Conservation (phyloP, 2,329 filamentous ascomycete genomes). For the Escovopsis weberi region DNA sequence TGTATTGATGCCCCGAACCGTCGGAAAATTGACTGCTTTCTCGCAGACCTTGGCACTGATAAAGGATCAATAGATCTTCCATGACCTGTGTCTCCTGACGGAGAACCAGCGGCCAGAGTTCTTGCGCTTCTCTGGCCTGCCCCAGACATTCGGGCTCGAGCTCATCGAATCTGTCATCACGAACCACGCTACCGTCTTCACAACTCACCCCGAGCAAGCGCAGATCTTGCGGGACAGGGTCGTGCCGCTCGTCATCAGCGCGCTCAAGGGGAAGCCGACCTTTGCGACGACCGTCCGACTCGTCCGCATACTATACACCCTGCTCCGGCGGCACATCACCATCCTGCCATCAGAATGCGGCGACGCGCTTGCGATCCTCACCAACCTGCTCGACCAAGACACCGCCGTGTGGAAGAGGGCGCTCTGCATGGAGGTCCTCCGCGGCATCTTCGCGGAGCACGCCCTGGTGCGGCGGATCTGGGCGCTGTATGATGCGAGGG, state of each 20-base stretch:
- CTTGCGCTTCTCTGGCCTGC: conserved; percentile 61
- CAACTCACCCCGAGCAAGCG: conserved; percentile 64
- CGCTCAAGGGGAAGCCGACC: conserved; percentile 60
- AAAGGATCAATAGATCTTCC: conserved; percentile 48
- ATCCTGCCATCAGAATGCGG: conserved; percentile 68
- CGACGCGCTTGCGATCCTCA: conserved; percentile 66
- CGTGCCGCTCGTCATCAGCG: conserved; percentile 69
- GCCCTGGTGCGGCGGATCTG: conserved; percentile 68
- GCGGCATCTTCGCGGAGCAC: conserved; percentile 71
- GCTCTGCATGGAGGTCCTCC: conserved; percentile 81
- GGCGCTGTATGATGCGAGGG: conserved; percentile 58
- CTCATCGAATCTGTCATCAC: conserved; percentile 81
- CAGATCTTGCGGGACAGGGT: conserved; percentile 63
- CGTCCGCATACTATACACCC: conserved; percentile 66
- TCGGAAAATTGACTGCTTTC: too few species aligned
- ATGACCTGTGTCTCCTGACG: conserved; percentile 77
- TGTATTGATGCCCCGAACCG: conserved; percentile 6
- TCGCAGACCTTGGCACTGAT: too few species aligned
- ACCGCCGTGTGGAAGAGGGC: conserved; percentile 73
- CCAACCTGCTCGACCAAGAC: conserved; percentile 79
- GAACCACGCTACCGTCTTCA: conserved; percentile 71
- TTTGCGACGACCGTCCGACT: conserved; percentile 76
- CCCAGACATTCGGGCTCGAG: conserved; percentile 75
- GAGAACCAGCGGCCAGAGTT: conserved; percentile 75
- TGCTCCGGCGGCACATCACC: conserved; percentile 63